Conservation (phyloP, 202 grass and related monocot genomes). For the Alloteropsis angusta region DNA sequence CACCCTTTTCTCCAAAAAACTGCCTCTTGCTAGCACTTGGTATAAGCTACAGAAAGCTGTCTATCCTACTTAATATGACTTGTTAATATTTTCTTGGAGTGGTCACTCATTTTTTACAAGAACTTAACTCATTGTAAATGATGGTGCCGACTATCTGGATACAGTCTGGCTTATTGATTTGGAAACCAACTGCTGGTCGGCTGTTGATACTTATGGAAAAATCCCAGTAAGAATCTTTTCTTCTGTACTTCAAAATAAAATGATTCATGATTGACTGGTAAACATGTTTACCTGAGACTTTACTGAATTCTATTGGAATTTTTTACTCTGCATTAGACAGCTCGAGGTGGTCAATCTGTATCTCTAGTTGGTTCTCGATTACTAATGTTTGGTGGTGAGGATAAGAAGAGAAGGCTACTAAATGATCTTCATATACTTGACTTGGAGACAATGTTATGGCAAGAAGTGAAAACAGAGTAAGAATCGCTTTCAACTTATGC, state of each 20-base stretch:
- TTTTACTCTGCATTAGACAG: conserved; percentile 43
- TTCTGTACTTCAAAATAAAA: conserved; percentile 13
- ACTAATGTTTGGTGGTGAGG: conserved; percentile 94
- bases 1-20: background rate
- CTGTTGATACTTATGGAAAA: conserved; percentile 60
- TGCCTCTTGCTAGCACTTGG: background rate
- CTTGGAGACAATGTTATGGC: conserved; percentile 92
- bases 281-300: conserved; percentile 22
- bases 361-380: conserved; percentile 54
- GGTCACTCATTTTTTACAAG: background rate
- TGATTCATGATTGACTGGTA: background rate
- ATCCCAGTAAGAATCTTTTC: conserved; percentile 64
- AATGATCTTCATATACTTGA: conserved; percentile 90
- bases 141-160: conserved; percentile 20
- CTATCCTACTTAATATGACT: background rate
- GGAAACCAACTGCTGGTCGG: conserved; percentile 53
- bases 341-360: conserved; percentile 75
- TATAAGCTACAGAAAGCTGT: background rate
- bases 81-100: background rate
- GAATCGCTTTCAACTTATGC: conserved; percentile 16
- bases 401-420: conserved; percentile 67
- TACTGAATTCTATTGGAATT: conserved; percentile 15
- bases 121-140: conserved; percentile 2
- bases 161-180: conserved; percentile 91
- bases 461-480: conserved; percentile 71